Evolutionary conservation across 495 filamentous ascomycete genomes (phyloP), one percentile per base, ranked within the genome.

Genomic region (Lineolata rhizophorae): DNA sequence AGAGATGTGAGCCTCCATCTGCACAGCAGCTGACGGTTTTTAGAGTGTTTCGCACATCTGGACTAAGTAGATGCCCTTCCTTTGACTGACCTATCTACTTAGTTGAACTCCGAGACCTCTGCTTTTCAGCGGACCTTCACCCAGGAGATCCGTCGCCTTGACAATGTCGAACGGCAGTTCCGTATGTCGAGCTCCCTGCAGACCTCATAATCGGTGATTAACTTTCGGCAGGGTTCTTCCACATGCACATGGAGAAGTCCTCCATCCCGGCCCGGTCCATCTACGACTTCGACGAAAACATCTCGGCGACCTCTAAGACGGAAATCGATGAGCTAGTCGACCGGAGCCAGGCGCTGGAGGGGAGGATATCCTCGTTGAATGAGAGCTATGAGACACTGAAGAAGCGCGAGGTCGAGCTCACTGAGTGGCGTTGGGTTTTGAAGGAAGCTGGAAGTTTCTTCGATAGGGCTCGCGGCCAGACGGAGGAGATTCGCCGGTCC

Each of bases 341-440:
- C 45, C 79, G 82, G 44, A 76, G 76, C 43, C 77, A 93, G 51
- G 78, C 70, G 55, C 61, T 99, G 33, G 87, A 99, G 55, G 79
- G 83, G 56, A 67, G 85, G 28, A 73, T 99, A 34, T 70, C 72
- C 27, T 84, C 83, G 9, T 57, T 95, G 21, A 95, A 94, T 44
- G 84, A 92, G 45, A 94, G 81, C 58, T 94, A 95, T 53, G 87
- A 99, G 59, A 93, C 80, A 11, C 58, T 99, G 52, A 94, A 92
- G 69, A 90, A 82, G 57, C 71, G 85, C 30, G 87, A 94, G 60
- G 76, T 93, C 35, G 90, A 99, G 57, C 64, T 95, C 40, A 87
- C 74, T 16, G 90, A 99, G 53, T 94, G 84, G 84, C 72, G 87
- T 48, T 93, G 84, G 81, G 87, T 99, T 32, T 53, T 99, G 37